Evolutionary conservation across 495 filamentous ascomycete genomes (phyloP).

Genomic region (Neurospora pannonica): DNA sequence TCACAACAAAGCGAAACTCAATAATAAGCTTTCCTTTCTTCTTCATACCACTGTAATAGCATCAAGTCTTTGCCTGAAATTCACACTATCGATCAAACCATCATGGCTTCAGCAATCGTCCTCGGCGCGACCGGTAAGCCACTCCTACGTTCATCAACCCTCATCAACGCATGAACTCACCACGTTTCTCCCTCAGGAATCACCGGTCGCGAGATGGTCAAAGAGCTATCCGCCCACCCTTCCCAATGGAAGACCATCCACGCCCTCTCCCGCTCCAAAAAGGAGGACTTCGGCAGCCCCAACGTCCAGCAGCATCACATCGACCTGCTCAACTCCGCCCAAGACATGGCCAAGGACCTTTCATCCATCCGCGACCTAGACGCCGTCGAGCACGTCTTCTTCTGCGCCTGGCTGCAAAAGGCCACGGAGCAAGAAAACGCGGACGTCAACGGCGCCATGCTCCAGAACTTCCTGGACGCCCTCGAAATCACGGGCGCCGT

Average conservation of each 20-base stretch:
- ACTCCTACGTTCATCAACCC: neutral
- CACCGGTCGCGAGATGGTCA: conserved; percentile 37
- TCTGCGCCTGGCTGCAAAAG: conserved; percentile 39
- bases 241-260: conserved; percentile 33
- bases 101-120: conserved; percentile 16
- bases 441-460: conserved; percentile 37
- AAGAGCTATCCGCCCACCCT: conserved; percentile 28
- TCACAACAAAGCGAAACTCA: neutral
- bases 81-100: neutral
- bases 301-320: conserved; percentile 37
- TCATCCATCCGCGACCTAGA: conserved; percentile 21
- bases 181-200: conserved; percentile 24
- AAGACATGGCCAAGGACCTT: conserved; percentile 35
- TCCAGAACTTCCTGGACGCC: conserved; percentile 42
- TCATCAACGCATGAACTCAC: neutral
- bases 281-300: conserved; percentile 22
- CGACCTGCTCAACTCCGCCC: conserved; percentile 32
- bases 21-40: neutral
- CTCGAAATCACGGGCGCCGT: conserved; percentile 35
- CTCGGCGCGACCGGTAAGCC: conserved; percentile 13
- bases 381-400: conserved; percentile 35
- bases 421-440: conserved; percentile 34
- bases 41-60: neutral
- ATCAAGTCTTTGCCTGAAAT: neutral
- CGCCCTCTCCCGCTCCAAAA: conserved; percentile 36